Base-by-base conservation (phyloP, 306 rosid species). In the Vigna angularis region DNA sequence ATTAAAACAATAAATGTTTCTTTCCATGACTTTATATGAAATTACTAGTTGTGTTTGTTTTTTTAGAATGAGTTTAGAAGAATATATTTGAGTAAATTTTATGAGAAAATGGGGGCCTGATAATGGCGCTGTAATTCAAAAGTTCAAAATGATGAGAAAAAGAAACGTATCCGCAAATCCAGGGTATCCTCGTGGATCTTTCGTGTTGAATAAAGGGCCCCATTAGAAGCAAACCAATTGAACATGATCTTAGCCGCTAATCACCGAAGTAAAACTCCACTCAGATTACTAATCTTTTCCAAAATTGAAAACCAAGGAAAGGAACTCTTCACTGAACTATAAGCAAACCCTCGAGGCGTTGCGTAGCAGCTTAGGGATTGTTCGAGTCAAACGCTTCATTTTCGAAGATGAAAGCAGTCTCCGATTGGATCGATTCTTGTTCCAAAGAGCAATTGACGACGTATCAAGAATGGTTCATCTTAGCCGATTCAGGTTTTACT, bases 391-490 rank as follows among this genome's bases (percentile, higher is more conserved):
- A 22, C 40, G 53, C 15, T 51, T 61, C 3, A 32, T 0, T 22
- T 66, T 32, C 45, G 68, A 74, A 66, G 36, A 82, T 91, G 97
- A 91, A 82, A 88, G 85, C 87, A 5, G 89, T 66, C 1, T 83
- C 86, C 34, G 86, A 77, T 65, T 83, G 86, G 86, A 77, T 83
- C 44, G 72, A 65, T 22, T 80, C 88, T 4, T 83, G 88, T 71
- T 75, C 96, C 2, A 89, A 88, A 68, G 92, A 92, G 59, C 88
- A 84, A 44, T 81, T 74, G 75, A 85, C 82, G 68, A 83, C 86
- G 50, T 92, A 83, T 48, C 90, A 89, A 66, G 91, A 92, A 47
- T 94, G 97, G 98, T 94, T 92, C 89, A 83, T 58, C 87, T 68
- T 73, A 1, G 95, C 96, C 63, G 98, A 94, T 86, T 92, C 95